Base-by-base conservation (phyloP, 257 asterid genomes). In the Fraxinus cuspidata region DNA sequence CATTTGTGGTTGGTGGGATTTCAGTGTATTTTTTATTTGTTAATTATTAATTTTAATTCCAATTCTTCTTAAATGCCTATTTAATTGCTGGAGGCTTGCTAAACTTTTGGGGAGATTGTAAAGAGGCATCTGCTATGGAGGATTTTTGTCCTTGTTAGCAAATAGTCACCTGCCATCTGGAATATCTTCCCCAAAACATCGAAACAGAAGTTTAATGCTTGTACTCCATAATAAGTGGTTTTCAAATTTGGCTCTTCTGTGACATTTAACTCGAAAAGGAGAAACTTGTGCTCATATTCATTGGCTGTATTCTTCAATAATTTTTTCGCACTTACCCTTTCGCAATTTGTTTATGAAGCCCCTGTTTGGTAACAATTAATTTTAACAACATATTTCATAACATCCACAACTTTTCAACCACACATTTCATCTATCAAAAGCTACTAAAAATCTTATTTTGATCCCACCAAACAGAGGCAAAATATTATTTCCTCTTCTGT, bases 171-270 rank as follows among this genome's bases (percentile, higher is more conserved):
- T 80, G 80, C 78, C 80, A 74, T 56, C 53, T 68, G 53, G 44
- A 34, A 38, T 38, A 68, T 75, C 72, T 13, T 74, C 78, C 84
- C 88, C 85, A 8, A 8, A 29, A 84, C 73, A 86, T 35, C 5
- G 38, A 21, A 77, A 81, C 86, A 74, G 84, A 71, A 89, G 86
- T 85, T 88, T 88, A 88, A 87, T 91, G 90, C 91, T 81, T 85
- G 91, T 82, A 29, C 81, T 23, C 84, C 85, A 44, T 74, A 77
- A 9, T 37, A 15, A 64, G 38, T 88, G 88, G 88, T 27, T 81
- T 80, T 82, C 88, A 80, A 85, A 91, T 89, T 91, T 89, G 91
- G 94, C 85, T 85, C 84, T 87, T 88, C 81, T 83, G 87, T 35
- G 68, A 84, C 81, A 84, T 74, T 53, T 58, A 3, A 7, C n/a